These are phyloP conservation scores for Microdochium nivale DNA, from an alignment of 2,329 filamentous ascomycete species.

Conservation along the genomic window DNA sequence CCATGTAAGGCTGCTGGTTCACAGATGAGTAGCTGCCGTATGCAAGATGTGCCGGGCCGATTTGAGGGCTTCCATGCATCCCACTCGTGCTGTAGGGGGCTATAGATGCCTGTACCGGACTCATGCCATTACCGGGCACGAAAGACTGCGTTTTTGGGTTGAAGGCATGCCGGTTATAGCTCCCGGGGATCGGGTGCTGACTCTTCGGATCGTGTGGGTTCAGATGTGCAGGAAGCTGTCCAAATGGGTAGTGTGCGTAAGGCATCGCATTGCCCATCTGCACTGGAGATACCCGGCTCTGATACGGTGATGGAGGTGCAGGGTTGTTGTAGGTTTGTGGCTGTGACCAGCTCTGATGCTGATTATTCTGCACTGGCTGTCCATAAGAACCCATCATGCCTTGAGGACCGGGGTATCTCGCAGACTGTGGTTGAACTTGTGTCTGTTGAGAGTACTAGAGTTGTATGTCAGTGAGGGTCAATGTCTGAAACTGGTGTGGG, in stretches of 20 bases:
- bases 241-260: conserved; percentile 75
- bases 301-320: conserved; percentile 14
- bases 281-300: conserved; percentile 14
- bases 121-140: conserved; percentile 55
- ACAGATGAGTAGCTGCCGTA: conserved; percentile 38
- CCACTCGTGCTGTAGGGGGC: conserved; percentile 38
- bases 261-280: conserved; percentile 30
- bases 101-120: conserved; percentile 37
- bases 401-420: conserved; percentile 25
- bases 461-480: not conserved
- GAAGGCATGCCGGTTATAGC: conserved; percentile 76
- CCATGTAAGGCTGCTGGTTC: conserved; percentile 36
- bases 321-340: conserved; percentile 14
- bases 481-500: not conserved
- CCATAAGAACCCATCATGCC: conserved; percentile 23
- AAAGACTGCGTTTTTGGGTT: conserved; percentile 94
- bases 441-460: conserved; percentile 26
- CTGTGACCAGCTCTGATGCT: conserved; percentile 21
- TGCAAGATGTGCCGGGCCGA: conserved; percentile 40
- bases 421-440: conserved; percentile 16
- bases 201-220: conserved; percentile 64
- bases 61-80: conserved; percentile 44
- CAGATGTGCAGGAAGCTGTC: conserved; percentile 64
- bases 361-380: conserved; percentile 21
- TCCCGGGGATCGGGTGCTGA: conserved; percentile 78